A percentile compares a stretch with the other conserved stretches of the same genome.
Evolutionary conservation across 2,329 filamentous ascomycete species (phyloP).

Genomic region (Cladorrhinum sp.): DNA sequence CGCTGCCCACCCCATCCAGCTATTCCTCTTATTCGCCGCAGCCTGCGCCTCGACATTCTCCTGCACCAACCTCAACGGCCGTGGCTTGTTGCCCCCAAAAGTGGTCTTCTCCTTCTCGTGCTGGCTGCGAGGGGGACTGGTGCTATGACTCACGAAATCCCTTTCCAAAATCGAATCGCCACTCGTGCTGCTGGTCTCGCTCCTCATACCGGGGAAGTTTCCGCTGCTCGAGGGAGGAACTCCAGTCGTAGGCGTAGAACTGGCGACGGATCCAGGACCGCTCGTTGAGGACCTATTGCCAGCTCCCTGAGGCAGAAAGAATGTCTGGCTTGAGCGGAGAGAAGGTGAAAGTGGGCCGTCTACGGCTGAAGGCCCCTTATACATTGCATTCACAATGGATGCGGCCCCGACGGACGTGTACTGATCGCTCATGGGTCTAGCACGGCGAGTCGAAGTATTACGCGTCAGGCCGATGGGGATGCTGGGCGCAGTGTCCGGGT

Average conservation of each 20-base stretch:
- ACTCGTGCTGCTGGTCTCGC: constrained; percentile 62
- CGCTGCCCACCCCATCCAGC: constrained; percentile 61
- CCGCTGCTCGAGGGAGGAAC: constrained; percentile 43
- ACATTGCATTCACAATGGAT: constrained; percentile 84
- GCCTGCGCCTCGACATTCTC: constrained; percentile 59
- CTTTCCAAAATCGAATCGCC: constrained; percentile 63
- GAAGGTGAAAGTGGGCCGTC: constrained; percentile 61
- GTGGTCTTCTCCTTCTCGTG: constrained; percentile 57
- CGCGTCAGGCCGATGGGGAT: constrained; percentile 65
- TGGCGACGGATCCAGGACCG: constrained; percentile 46
- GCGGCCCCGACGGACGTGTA: constrained; percentile 58
- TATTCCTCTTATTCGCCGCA: constrained; percentile 56
- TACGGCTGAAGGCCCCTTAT: constrained; percentile 62
- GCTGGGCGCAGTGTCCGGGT: constrained; percentile 72
- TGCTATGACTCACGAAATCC: constrained; percentile 42
- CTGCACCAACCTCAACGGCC: constrained; percentile 83
- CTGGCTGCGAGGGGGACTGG: constrained; percentile 51
- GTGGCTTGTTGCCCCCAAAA: constrained; percentile 68
- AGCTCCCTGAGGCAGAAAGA: constrained; percentile 53
- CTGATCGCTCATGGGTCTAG: constrained; percentile 62
- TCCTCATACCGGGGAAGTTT: constrained; percentile 71
- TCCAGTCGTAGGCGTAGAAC: constrained; percentile 38
- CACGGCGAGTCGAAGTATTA: constrained; percentile 51
- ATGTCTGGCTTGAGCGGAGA: constrained; percentile 60
- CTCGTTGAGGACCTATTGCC: constrained; percentile 46